Conservation (phyloP, 192 early-diverging fungal species). For the Coemansia sp. region DNA sequence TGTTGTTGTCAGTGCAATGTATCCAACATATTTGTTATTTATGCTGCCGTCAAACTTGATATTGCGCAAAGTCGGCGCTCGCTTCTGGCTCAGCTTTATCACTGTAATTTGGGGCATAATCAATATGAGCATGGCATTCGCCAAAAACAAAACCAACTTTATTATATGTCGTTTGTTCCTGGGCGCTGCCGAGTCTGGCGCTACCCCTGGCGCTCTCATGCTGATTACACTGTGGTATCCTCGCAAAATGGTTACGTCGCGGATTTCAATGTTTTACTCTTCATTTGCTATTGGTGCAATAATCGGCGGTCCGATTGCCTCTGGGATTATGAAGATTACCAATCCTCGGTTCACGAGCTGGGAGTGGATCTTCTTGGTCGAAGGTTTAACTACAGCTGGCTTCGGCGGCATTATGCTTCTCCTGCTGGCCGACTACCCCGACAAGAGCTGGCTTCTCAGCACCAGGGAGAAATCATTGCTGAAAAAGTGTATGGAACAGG, state of each 20-base stretch:
- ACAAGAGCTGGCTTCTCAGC: conserved; percentile 49
- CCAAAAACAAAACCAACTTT: conserved; percentile 44
- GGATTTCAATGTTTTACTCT: conserved; percentile 46
- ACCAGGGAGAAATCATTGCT: too few species aligned
- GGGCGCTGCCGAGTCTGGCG: conserved; percentile 47
- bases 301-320: conserved; percentile 44
- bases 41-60: conserved; percentile 51
- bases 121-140: conserved; percentile 54
- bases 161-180: conserved; percentile 44
- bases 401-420: conserved; percentile 38
- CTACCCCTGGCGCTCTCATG: conserved; percentile 45
- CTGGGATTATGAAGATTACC: conserved; percentile 40
- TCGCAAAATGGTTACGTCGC: conserved; percentile 45
- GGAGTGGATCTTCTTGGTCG: conserved; percentile 54
- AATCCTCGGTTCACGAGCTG: conserved; percentile 31
- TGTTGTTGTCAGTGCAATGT: conserved; percentile 46
- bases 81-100: conserved; percentile 49
- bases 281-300: conserved; percentile 43
- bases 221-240: conserved; percentile 52
- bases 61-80: conserved; percentile 41
- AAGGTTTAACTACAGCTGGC: conserved; percentile 35
- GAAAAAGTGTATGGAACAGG: conserved; percentile 26
- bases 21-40: conserved; percentile 42
- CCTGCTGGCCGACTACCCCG: conserved; percentile 41
- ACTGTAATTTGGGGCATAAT: conserved; percentile 51